Percentiles rank a stretch among this genome's conserved stretches.
Conservation (phyloP, 2,329 filamentous ascomycete species). For the Clonostachys rhizophaga region DNA sequence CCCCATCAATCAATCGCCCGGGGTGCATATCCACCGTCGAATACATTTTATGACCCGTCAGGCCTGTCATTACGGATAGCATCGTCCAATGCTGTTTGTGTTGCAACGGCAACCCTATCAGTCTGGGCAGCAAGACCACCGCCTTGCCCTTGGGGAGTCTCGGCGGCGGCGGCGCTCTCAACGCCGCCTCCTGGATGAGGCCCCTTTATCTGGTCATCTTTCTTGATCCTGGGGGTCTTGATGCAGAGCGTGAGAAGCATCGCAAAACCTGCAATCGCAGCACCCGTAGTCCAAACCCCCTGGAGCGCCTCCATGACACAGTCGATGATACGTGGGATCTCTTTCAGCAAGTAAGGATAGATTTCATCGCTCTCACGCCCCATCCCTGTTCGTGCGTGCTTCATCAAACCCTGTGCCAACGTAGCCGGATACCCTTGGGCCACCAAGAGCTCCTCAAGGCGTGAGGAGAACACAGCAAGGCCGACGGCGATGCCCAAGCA, state of each 20-base stretch:
- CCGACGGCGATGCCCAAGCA: constrained; percentile 18
- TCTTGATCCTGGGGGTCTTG: not conserved
- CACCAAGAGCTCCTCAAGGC: not conserved
- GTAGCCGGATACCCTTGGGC: not conserved
- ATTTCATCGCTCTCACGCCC: not conserved
- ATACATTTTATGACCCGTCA: too few relatives aligned
- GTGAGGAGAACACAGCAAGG: constrained; percentile 13
- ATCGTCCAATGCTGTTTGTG: too few relatives aligned
- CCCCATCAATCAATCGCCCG: too few relatives aligned
- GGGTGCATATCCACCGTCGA: too few relatives aligned
- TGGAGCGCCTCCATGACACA: not conserved
- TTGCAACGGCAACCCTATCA: too few relatives aligned
- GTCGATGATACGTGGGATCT: not conserved
- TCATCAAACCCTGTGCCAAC: not conserved
- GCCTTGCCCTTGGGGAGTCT: not conserved
- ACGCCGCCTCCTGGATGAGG: not conserved
- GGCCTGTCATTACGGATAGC: too few relatives aligned
- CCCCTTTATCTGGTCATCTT: too few relatives aligned
- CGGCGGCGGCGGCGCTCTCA: not conserved
- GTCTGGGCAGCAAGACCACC: not conserved
- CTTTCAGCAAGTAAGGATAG: not conserved
- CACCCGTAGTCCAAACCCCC: not conserved
- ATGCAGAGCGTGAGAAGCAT: not conserved
- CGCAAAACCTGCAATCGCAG: not conserved
- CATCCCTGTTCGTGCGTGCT: not conserved